These are phyloP conservation scores for Candida sp. DNA, from an alignment of 1,139 yeast species.

Conservation along the genomic window DNA sequence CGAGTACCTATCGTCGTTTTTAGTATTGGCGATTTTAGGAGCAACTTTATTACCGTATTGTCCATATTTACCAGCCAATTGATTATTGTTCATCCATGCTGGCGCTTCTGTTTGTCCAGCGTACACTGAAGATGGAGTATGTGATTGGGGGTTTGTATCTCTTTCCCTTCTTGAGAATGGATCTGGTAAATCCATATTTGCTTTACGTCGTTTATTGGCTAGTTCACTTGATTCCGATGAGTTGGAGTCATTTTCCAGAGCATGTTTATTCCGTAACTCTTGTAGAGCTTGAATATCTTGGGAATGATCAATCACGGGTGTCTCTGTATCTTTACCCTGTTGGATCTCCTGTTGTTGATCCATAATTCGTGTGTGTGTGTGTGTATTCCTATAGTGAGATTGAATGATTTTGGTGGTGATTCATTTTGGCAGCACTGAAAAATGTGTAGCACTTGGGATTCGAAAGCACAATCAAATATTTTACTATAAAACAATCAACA, in stretches of 20 bases:
- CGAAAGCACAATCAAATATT: no score
- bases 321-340: neutral
- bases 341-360: neutral
- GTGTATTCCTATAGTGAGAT: neutral
- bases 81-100: constrained; percentile 35
- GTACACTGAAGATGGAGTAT: constrained; percentile 21
- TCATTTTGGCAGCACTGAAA: neutral
- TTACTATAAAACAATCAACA: no score
- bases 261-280: neutral
- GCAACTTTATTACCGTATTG: constrained; percentile 27
- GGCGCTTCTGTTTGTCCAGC: constrained; percentile 26
- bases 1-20: constrained; percentile 22
- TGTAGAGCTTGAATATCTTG: neutral
- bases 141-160: neutral
- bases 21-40: neutral
- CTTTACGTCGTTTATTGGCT: constrained; percentile 5
- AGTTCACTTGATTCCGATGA: neutral
- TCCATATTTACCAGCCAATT: constrained; percentile 32
- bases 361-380: neutral
- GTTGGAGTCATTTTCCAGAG: neutral
- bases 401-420: neutral
- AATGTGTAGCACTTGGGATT: no score
- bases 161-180: constrained; percentile 26
- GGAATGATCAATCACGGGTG: neutral
- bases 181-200: constrained; percentile 12